phyloP scores from a whole-genome alignment of 768 basidiomycete genomes.

The Tricholoma terreum region DNA sequence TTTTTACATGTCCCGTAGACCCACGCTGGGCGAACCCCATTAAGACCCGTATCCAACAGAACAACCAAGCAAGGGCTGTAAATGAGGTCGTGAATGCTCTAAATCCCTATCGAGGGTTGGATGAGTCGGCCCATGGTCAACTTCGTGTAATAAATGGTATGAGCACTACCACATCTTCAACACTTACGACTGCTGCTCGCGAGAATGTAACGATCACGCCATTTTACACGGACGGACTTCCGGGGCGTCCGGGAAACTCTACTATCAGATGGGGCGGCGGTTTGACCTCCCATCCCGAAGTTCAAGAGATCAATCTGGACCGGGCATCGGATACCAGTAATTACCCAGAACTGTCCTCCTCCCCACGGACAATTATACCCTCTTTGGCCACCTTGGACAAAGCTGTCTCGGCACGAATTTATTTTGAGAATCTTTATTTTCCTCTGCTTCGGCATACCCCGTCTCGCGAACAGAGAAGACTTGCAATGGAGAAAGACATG shows the following conservation, averaged over 20 bases:
- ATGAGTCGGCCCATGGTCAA: slow-evolving; percentile 45
- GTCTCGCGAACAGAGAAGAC: slow-evolving; percentile 79
- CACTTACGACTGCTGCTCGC: slow-evolving; percentile 71
- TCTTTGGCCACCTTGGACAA: slow-evolving; percentile 91
- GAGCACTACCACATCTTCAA: slow-evolving; percentile 66
- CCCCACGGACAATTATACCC: slow-evolving; percentile 67
- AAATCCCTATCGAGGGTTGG: slow-evolving; percentile 51
- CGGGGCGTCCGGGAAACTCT: slow-evolving; percentile 56
- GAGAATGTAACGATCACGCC: slow-evolving; percentile 56
- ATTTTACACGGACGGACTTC: slow-evolving; percentile 46
- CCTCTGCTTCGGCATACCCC: slow-evolving; percentile 80
- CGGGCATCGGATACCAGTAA: slow-evolving; percentile 29
- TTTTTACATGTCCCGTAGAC: slow-evolving; percentile 46
- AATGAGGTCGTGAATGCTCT: slow-evolving; percentile 75
- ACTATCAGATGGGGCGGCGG: slow-evolving; percentile 59
- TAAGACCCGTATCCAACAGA: slow-evolving; percentile 69
- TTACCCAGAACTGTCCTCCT: slow-evolving; percentile 32
- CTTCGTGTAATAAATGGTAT: slow-evolving; percentile 77
- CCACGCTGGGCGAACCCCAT: slow-evolving; percentile 88
- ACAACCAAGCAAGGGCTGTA: slow-evolving; percentile 66
- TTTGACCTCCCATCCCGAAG: slow-evolving; percentile 64
- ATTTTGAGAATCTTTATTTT: slow-evolving; percentile 91
- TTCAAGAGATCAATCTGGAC: slow-evolving; percentile 54
- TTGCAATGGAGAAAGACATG: slow-evolving; percentile 90
- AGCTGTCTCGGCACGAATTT: slow-evolving; percentile 88